Evolutionary conservation across 2,329 filamentous ascomycete genomes (phyloP), one percentile per base, ranked within the genome.

Genomic region (Fusarium temperatum): DNA sequence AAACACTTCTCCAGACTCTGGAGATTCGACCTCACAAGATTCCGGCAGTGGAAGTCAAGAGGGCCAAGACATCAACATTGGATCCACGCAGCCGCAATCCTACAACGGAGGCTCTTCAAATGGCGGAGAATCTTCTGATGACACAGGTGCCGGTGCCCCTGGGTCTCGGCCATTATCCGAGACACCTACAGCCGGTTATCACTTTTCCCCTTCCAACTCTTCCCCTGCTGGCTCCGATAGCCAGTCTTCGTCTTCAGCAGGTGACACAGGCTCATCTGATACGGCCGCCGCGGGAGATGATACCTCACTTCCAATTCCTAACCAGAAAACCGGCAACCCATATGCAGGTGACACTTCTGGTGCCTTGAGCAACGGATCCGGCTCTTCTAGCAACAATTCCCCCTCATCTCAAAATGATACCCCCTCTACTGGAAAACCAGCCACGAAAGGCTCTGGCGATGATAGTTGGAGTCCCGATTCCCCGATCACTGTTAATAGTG

Each of bases 231-330:
- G 51, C 5, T 55, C 35, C 0, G 11, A n/a, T n/a, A 15, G 20
- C 2, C 51, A 41, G 4, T 28, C 51, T 13, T 28, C 51, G 4
- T 41, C 51, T 28, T 10, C 51, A n/a, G 7, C 14, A 28, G 55
- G 6, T 2, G 26, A 12, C 20, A 18, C 48, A 61, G 10, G 14
- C 18, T 35, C 58, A 7, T 55, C 48, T 36, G 48, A 44, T 4
- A 6, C n/a, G 1, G 20, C 11, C 18, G 12, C n/a, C 8, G 2
- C 30, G 0, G 38, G n/a, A 20, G n/a, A 17, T 3, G n/a, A 35
- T 0, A 14, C 11, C n/a, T n/a, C 38, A 14, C 3, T 17, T n/a
- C 30, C 30, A 3, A 20, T n/a, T 42, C 15, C 28, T 1, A 55
- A 36, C 39, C 38, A 42, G 20, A 44, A 42, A 8, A 1, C 30